Percentiles rank a stretch among this genome's conserved stretches.
Evolutionary conservation across 805 yeast species (phyloP).

Genomic region (Lachancea kluyveri): DNA sequence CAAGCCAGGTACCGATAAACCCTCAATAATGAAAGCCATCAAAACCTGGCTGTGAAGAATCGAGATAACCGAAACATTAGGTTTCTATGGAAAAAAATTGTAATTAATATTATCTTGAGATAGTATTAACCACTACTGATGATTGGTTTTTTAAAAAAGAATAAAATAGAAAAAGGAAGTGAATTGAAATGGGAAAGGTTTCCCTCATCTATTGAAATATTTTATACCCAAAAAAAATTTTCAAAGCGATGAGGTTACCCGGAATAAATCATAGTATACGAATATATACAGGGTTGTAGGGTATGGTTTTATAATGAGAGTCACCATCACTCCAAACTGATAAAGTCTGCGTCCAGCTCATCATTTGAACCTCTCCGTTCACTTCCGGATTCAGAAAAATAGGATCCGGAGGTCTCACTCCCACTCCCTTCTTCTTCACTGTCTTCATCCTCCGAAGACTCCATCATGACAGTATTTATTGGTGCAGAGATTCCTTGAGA

Average conservation of each 20-base stretch:
- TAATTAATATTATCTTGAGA: conserved; percentile 37
- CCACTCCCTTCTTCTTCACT: too few relatives aligned
- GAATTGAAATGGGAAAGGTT: too few relatives aligned
- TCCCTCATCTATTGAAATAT: too few relatives aligned
- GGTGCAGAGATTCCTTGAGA: too few relatives aligned
- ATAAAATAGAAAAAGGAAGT: too few relatives aligned
- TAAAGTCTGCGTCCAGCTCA: conserved; percentile 9
- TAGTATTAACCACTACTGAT: conserved; percentile 39
- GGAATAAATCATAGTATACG: background rate
- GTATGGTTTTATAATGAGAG: background rate
- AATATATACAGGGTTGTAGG: conserved; percentile 1
- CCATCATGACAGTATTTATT: too few relatives aligned
- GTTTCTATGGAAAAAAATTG: conserved; percentile 31
- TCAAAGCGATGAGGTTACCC: conserved; percentile 2
- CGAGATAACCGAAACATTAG: conserved; percentile 27
- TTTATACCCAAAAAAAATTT: conserved; percentile 6
- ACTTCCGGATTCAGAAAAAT: conserved; percentile 1
- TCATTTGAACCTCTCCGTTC: too few relatives aligned
- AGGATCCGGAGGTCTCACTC: too few relatives aligned
- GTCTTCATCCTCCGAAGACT: too few relatives aligned
- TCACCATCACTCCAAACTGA: conserved; percentile 1
- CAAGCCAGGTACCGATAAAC: conserved; percentile 11
- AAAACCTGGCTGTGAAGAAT: conserved; percentile 17
- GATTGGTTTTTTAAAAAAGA: conserved; percentile 26
- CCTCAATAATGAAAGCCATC: conserved; percentile 8